Evolutionary conservation across 768 basidiomycete species (phyloP).

Genomic region (Xerocomus potaroensis): DNA sequence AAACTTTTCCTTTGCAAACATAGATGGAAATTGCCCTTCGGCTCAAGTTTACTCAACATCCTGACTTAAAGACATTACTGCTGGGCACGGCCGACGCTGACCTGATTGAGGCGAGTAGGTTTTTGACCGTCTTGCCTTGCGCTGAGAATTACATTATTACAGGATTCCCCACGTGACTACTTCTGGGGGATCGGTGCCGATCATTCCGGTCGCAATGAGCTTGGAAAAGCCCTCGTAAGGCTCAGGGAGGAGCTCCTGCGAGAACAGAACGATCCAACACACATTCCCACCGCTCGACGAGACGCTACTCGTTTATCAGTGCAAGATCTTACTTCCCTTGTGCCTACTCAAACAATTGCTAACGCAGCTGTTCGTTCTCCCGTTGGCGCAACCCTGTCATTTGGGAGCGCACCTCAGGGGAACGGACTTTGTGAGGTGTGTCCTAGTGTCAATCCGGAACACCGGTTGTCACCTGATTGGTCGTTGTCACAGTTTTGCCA

Average conservation of each 20-base stretch:
- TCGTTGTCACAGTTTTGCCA: constrained; percentile 43
- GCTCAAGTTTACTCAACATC: constrained; percentile 70
- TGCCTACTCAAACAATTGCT: constrained; percentile 4
- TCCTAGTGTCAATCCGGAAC: not conserved
- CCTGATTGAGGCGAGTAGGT: constrained; percentile 57
- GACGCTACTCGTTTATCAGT: constrained; percentile 30
- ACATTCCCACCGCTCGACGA: constrained; percentile 25
- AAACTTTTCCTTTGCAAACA: not conserved
- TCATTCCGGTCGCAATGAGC: constrained; percentile 63
- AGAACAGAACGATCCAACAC: constrained; percentile 23
- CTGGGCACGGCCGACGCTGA: constrained; percentile 62
- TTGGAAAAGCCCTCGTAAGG: constrained; percentile 66
- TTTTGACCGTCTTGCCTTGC: not conserved
- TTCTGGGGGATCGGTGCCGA: constrained; percentile 78
- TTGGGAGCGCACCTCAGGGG: constrained; percentile 10
- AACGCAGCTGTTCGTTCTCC: constrained; percentile 3
- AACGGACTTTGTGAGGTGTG: constrained; percentile 30
- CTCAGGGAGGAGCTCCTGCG: constrained; percentile 52
- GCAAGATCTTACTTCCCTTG: constrained; percentile 29
- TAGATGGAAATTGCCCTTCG: constrained; percentile 66
- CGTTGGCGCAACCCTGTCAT: constrained; percentile 1
- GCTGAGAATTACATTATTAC: not conserved
- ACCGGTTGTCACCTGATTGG: constrained; percentile 4
- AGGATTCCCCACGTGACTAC: constrained; percentile 73
- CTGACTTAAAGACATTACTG: constrained; percentile 52